Evolutionary conservation across 306 rosid species (phyloP), one percentile per base, ranked within the genome.

Genomic region (Castanea mollissima): DNA sequence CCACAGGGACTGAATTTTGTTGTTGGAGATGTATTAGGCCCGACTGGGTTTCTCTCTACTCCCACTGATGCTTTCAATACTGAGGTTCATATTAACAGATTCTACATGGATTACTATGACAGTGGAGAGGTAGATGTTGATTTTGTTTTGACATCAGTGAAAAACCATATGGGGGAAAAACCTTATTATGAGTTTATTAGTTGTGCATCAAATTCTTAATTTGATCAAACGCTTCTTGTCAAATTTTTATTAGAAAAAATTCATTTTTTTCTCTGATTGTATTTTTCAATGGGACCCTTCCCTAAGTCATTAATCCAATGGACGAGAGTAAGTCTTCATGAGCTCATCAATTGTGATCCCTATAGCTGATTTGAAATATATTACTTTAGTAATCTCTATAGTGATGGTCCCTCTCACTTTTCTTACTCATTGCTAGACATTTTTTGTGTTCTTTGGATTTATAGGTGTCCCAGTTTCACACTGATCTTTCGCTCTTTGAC

Each of bases 1-100:
- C 98, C 99, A 2, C 99, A 93, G 81, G 99, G 99, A 19, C 85
- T 95, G 79, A 95, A 92, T 81, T 95, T 95, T 85, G 94, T 95
- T 49, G 86, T 90, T 57, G 99, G 96, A 78, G 99, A 95, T 88
- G 98, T 95, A 65, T 81, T 95, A 20, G 91, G 86, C 73, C 98
- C 99, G 35, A 70, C 81, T 1, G 99, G 99, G 41, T 89, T 93
- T 91, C 92, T 95, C 44, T 91, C 99, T 58, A 69, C 82, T 60
- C 98, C 99, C 14, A 85, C 89, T 1, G 97, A 92, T 41, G 90
- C 89, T 74, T 95, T 95, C 80, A 91, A 89, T 74, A 91, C 98
- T 8, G 99, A 95, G 77, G 87, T 95, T 83, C 99, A 95, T 84
- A 95, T 95, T 77, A 95, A 95, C 80, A 90, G 75, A 83, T 95